Evolutionary conservation across 805 yeast species (phyloP).

Genomic region (Zygosaccharomyces bisporus): DNA sequence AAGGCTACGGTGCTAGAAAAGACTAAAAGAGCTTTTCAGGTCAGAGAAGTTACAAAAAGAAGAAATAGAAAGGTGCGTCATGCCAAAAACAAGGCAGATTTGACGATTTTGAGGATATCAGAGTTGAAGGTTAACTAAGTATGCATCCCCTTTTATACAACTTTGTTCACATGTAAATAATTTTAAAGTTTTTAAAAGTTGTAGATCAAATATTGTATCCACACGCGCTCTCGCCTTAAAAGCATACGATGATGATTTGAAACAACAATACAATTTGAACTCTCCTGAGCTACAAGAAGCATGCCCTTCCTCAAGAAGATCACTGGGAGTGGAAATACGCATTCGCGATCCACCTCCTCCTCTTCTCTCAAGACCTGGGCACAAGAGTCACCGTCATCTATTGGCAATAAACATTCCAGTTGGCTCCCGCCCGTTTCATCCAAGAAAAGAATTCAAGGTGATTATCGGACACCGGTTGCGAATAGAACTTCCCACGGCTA

Average conservation of each 20-base stretch:
- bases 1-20: slow-evolving; percentile 83
- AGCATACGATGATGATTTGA: background rate
- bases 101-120: slow-evolving; percentile 73
- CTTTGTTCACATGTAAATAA: slow-evolving; percentile 9
- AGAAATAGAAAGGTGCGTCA: slow-evolving; percentile 73
- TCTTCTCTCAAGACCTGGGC: slow-evolving; percentile 23
- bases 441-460: slow-evolving; percentile 3
- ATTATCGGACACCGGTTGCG: background rate
- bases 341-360: slow-evolving; percentile 29
- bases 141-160: background rate
- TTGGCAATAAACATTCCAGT: slow-evolving; percentile 8
- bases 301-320: slow-evolving; percentile 32
- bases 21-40: slow-evolving; percentile 72
- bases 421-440: slow-evolving; percentile 9
- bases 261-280: too few relatives aligned
- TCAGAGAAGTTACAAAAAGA: slow-evolving; percentile 71
- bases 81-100: slow-evolving; percentile 60
- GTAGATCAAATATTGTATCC: background rate
- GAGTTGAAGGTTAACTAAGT: slow-evolving; percentile 55
- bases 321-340: slow-evolving; percentile 22
- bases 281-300: background rate
- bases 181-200: background rate
- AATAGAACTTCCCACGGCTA: slow-evolving; percentile 2
- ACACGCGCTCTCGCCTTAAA: background rate
- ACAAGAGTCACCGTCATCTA: slow-evolving; percentile 12